Base-by-base conservation (phyloP, 2,329 filamentous ascomycete species). In the Podosphaera fusca region DNA sequence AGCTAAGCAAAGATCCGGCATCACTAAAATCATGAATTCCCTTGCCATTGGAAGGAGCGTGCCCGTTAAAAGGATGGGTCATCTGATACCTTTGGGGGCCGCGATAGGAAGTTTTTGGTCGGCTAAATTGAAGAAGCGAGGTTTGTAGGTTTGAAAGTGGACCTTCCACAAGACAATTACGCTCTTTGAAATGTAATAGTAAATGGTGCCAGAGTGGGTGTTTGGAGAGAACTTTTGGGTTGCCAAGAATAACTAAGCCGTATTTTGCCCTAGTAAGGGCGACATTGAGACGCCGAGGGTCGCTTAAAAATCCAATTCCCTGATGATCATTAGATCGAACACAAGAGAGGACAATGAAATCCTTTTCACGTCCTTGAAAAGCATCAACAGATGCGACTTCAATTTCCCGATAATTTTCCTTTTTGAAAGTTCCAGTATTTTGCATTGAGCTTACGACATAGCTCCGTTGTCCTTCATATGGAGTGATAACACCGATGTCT, bases 361-460 rank as follows among this genome's bases (percentile, higher is more conserved):
- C 92, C 73, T 98, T 98, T 72, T 98, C 92, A 74, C 92, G 85
- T 56, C 92, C 92, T 69, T 98, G 92, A 77, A 98, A 98, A 29
- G 92, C 92, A 73, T 98, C 92, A 42, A 98, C 92, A 0, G 90
- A 96, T 3, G 92, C 92, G 46, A 98, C 92, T 69, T 98, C 92
- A 31, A 98, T 90, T 67, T 96, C 90, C 72, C 96, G 96, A 75
- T 98, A 98, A 65, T 84, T 81, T 68, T 98, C 92, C 73, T 98
- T 98, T 74, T 94, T 95, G 75, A 94, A 95, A 0, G 87, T 94
- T 56, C 92, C 92, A 10, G 85, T 92, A 61, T 90, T 88, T 71
- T 98, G 92, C 90, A 98, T 96, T n/a, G 90, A 95, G 68, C 87
- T 94, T 59, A 98, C 92, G 62, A 98, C 89, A 69, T 95, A 98